Percentiles rank a stretch among this genome's conserved stretches.
Conservation (phyloP, 2,329 filamentous ascomycete genomes). For the Xylaria digitata region DNA sequence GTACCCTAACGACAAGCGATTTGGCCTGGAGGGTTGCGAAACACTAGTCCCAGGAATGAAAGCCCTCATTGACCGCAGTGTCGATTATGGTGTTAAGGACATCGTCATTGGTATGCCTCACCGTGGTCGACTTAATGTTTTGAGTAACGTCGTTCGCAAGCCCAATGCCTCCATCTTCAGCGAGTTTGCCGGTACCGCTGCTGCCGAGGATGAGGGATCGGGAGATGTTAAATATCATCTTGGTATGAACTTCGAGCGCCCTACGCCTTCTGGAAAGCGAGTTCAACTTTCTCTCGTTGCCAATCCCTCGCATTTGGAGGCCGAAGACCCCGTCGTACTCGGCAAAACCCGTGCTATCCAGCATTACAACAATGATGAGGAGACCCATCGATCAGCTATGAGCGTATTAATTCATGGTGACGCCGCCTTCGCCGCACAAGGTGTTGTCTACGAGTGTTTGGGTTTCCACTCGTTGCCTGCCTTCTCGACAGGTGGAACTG, state of each 20-base stretch:
- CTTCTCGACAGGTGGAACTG: conserved; percentile 96
- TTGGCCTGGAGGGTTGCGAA: conserved; percentile 97
- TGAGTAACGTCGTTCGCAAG: conserved; percentile 98
- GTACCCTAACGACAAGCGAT: conserved; percentile 99
- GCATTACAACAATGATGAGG: conserved; percentile 98
- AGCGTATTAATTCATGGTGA: conserved; percentile 96
- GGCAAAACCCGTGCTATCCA: conserved; percentile 98
- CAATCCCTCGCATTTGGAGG: conserved; percentile 98
- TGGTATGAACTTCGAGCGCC: conserved; percentile 99
- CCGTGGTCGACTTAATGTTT: conserved; percentile 95
- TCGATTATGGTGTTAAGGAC: conserved; percentile 98
- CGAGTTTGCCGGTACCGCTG: conserved; percentile 90
- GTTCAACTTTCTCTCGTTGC: conserved; percentile 99
- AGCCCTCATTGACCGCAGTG: conserved; percentile 96
- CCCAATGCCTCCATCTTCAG: conserved; percentile 99
- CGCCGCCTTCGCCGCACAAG: conserved; percentile 95
- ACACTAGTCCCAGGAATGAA: conserved; percentile 99
- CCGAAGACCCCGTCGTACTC: conserved; percentile 96
- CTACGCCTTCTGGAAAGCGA: conserved; percentile 96
- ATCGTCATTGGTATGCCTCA: conserved; percentile 99
- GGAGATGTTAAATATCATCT: conserved; percentile 99
- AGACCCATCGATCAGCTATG: conserved; percentile 89
- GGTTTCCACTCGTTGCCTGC: conserved; percentile 95
- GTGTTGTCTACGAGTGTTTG: conserved; percentile 97
- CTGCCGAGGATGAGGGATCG: conserved; percentile 93